A percentile compares a stretch with the other conserved stretches of the same genome.
These are phyloP conservation scores for Leishmania lainsoni DNA, from an alignment of 208 protist genomes.

Conservation along the genomic window DNA sequence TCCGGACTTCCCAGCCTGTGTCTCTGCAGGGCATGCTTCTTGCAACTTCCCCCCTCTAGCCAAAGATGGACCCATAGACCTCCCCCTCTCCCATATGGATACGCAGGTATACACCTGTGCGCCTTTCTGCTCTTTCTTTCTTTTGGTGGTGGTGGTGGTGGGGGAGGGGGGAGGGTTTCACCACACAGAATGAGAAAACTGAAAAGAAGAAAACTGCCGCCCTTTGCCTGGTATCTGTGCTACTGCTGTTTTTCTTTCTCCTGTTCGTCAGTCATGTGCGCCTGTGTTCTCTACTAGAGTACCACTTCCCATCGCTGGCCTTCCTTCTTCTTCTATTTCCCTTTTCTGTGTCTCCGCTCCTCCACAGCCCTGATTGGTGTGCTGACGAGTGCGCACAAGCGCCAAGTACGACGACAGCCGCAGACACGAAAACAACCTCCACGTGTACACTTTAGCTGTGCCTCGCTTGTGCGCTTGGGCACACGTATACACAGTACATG, in stretches of 20 bases:
- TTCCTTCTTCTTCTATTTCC: slow-evolving; percentile 7
- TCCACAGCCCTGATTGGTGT: background rate
- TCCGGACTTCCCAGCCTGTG: background rate
- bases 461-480: background rate
- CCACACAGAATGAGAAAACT: background rate
- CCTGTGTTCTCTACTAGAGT: background rate
- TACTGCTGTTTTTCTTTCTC: background rate
- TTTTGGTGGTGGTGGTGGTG: too few species aligned
- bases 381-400: background rate
- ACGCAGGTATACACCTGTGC: background rate
- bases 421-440: background rate
- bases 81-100: background rate
- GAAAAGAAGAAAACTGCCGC: background rate
- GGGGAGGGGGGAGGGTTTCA: background rate
- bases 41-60: background rate
- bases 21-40: background rate
- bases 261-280: background rate
- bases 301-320: background rate
- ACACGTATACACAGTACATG: background rate
- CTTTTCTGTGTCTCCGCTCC: background rate
- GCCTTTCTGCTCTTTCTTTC: background rate
- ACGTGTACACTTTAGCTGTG: background rate
- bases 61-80: background rate
- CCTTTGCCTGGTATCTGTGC: background rate
- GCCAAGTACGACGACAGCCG: background rate